phyloP scores from a whole-genome alignment of 108 stramenopile genomes.

The Conticribra guillardii region DNA sequence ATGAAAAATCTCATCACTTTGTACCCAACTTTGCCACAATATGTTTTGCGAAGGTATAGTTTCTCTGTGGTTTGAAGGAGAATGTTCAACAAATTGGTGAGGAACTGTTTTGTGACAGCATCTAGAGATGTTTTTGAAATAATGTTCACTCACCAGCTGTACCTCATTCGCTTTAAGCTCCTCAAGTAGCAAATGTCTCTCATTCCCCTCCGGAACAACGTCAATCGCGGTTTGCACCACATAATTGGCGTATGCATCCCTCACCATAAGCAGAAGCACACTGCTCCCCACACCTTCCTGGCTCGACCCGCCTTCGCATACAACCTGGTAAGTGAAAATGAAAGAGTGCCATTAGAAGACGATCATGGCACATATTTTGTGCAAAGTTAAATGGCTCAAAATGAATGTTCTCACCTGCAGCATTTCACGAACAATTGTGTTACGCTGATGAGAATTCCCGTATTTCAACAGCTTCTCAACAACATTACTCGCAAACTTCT shows the following conservation, averaged over 20 bases:
- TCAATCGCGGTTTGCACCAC: constrained; percentile 90
- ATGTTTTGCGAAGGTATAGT: constrained; percentile 89
- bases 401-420: constrained; percentile 50
- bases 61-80: constrained; percentile 54
- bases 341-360: constrained; percentile 22
- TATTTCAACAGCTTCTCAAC: constrained; percentile 97
- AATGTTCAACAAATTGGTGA: background rate
- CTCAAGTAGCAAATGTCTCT: constrained; percentile 66
- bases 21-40: constrained; percentile 75
- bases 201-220: constrained; percentile 78
- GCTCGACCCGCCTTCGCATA: constrained; percentile 45
- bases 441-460: constrained; percentile 83
- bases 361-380: too few species aligned
- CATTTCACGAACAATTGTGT: constrained; percentile 80
- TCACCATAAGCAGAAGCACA: constrained; percentile 91
- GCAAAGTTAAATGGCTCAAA: too few species aligned
- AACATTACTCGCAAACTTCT: constrained; percentile 98
- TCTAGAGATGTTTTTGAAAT: background rate
- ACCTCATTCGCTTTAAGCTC: constrained; percentile 75
- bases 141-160: constrained; percentile 66
- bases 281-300: constrained; percentile 59
- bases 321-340: constrained; percentile 47
- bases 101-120: background rate
- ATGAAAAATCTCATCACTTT: constrained; percentile 13
- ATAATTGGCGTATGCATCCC: constrained; percentile 97